These are phyloP conservation scores for Nicotiana tabacum DNA, from an alignment of 257 asterid species.

Conservation along the genomic window DNA sequence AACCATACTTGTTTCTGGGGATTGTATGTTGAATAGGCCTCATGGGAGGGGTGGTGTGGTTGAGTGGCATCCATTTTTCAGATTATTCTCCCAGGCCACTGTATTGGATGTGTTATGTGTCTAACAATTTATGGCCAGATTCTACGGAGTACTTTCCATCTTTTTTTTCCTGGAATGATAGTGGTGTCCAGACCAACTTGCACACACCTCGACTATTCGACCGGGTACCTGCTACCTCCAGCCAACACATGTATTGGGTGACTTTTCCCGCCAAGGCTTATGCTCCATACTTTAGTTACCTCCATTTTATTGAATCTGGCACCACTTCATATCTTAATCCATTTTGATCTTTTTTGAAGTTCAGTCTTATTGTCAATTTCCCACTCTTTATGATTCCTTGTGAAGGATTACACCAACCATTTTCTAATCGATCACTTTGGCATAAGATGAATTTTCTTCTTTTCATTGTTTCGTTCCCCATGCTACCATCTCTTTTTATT, in stretches of 20 bases:
- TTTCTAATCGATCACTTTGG: neutral
- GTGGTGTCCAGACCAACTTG: no score
- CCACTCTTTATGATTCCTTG: neutral
- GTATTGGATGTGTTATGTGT: neutral
- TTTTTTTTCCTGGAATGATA: neutral
- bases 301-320: neutral
- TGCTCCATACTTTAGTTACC: neutral
- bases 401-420: neutral
- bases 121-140: neutral
- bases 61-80: neutral
- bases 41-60: neutral
- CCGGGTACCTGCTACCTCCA: no score
- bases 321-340: neutral
- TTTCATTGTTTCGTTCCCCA: neutral
- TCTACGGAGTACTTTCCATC: neutral
- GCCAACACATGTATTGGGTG: no score
- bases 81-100: neutral
- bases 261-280: no score
- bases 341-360: neutral
- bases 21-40: neutral
- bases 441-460: neutral
- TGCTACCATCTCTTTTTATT: neutral
- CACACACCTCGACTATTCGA: no score
- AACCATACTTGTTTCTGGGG: neutral
- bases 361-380: neutral